Evolutionary conservation across 352 stramenopile genomes (phyloP).

Genomic region (Globisporangium cylindrosporum): DNA sequence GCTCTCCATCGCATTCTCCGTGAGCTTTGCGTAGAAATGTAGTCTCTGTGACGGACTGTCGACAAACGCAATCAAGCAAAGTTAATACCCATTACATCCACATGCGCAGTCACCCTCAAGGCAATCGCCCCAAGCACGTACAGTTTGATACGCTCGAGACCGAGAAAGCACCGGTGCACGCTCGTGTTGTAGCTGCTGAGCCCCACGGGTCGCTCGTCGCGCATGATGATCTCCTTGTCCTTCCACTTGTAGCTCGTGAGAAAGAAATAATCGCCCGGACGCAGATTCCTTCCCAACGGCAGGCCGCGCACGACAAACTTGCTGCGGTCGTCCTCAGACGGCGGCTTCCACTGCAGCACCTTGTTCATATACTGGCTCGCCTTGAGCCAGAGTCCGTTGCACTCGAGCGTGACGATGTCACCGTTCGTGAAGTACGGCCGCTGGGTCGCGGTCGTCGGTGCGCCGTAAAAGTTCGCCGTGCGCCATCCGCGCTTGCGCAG

Average conservation of each 20-base stretch:
- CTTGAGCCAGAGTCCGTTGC: slow-evolving; percentile 83
- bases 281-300: slow-evolving; percentile 65
- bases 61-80: slow-evolving; percentile 6
- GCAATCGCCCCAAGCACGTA: slow-evolving; percentile 19
- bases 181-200: slow-evolving; percentile 85
- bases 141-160: slow-evolving; percentile 76
- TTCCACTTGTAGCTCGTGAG: slow-evolving; percentile 85
- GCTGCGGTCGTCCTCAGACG: slow-evolving; percentile 78
- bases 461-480: slow-evolving; percentile 29
- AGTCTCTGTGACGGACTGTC: slow-evolving; percentile 55
- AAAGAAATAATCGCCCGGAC: slow-evolving; percentile 85
- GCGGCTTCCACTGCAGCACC: slow-evolving; percentile 85
- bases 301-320: slow-evolving; percentile 86
- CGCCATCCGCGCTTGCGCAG: slow-evolving; percentile 78
- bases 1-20: slow-evolving; percentile 69
- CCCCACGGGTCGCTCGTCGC: slow-evolving; percentile 69
- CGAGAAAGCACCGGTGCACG: slow-evolving; percentile 80
- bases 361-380: slow-evolving; percentile 64
- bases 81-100: not conserved
- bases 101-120: not conserved
- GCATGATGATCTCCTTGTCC: slow-evolving; percentile 84
- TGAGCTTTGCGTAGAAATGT: slow-evolving; percentile 83
- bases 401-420: slow-evolving; percentile 85
- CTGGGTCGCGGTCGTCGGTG: slow-evolving; percentile 35
- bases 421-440: slow-evolving; percentile 78